phyloP scores from a whole-genome alignment of 371 early-diverging fungal species.

The Lichtheimia ornata region DNA sequence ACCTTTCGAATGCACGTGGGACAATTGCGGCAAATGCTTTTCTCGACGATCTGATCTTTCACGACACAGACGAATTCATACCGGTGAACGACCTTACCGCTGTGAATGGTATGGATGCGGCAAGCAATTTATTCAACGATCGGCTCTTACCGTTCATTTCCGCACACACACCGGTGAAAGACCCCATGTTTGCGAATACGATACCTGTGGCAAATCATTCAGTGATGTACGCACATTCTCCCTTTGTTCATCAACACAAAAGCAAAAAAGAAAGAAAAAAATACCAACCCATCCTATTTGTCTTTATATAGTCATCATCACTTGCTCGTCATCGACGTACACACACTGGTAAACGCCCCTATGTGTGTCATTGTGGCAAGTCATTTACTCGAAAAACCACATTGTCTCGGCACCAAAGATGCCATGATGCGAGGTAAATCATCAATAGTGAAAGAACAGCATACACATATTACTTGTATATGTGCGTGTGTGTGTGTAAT shows the following conservation, averaged over 20 bases:
- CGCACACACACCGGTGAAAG: constrained; percentile 78
- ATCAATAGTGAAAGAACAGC: neutral
- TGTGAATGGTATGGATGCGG: constrained; percentile 64
- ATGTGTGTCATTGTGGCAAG: constrained; percentile 58
- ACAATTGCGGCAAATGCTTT: constrained; percentile 70
- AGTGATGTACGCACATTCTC: constrained; percentile 53
- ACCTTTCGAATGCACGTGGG: constrained; percentile 71
- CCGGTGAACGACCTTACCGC: constrained; percentile 72
- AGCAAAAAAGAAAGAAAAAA: neutral
- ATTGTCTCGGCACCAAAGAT: constrained; percentile 66
- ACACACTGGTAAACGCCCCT: constrained; percentile 53
- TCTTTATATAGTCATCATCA: constrained; percentile 39
- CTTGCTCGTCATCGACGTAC: constrained; percentile 53
- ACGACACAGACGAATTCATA: constrained; percentile 77
- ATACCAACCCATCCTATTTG: neutral
- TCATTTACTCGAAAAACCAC: constrained; percentile 72
- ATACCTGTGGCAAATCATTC: constrained; percentile 59
- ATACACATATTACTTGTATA: neutral
- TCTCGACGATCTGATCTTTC: constrained; percentile 80
- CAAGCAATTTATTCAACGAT: constrained; percentile 75
- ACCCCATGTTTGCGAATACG: constrained; percentile 68
- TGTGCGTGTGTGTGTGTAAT: neutral
- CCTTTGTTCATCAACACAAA: neutral
- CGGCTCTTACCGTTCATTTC: constrained; percentile 73
- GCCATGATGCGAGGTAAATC: constrained; percentile 30